phyloP scores from a whole-genome alignment of 495 filamentous ascomycete species.

The Podospora appendiculata region DNA sequence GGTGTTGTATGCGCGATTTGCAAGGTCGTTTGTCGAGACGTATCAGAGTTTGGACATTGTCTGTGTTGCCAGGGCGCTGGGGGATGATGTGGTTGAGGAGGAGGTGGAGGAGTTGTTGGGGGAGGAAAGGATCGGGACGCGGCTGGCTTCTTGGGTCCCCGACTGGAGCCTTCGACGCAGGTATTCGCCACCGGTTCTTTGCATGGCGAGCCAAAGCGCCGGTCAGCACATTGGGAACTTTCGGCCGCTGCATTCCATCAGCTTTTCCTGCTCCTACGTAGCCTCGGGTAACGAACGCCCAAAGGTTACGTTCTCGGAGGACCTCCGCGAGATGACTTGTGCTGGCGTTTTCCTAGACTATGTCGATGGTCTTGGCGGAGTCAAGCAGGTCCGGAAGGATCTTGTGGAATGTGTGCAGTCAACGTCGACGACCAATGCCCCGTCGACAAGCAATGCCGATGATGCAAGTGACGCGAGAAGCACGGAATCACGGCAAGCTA shows the following conservation, averaged over 20 bases:
- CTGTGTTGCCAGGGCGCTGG: background rate
- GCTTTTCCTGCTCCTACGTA: background rate
- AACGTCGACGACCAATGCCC: background rate
- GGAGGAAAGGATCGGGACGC: background rate
- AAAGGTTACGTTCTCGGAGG: background rate
- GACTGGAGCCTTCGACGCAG: background rate
- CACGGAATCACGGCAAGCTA: background rate
- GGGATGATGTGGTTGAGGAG: background rate
- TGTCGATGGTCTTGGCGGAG: background rate
- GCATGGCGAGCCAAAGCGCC: slow-evolving; percentile 3
- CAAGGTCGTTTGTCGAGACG: background rate
- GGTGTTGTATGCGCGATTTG: background rate
- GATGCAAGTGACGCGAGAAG: background rate
- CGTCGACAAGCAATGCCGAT: background rate
- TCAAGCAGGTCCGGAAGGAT: background rate
- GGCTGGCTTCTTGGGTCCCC: slow-evolving; percentile 1
- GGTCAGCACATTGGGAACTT: slow-evolving; percentile 2
- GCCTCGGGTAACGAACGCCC: background rate
- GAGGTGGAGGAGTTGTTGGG: background rate
- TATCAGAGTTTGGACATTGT: slow-evolving; percentile 3
- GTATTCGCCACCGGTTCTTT: background rate
- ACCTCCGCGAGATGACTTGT: background rate
- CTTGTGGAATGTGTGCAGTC: background rate
- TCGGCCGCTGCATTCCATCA: slow-evolving; percentile 1
- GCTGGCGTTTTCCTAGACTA: background rate